Evolutionary conservation across 495 filamentous ascomycete species (phyloP).

Genomic region (Letharia lupina): DNA sequence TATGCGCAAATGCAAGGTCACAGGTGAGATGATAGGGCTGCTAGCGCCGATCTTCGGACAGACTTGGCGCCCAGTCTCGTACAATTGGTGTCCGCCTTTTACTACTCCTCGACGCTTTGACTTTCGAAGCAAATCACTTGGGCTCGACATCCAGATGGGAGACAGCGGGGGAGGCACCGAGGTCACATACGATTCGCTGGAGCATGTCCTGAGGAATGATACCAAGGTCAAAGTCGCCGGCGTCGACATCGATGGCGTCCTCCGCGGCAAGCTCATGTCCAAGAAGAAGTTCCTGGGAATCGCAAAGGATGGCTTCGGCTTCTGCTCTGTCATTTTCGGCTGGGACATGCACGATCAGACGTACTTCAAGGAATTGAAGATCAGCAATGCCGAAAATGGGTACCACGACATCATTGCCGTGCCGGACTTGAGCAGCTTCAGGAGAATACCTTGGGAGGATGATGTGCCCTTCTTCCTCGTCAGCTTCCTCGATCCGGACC

Average conservation of each 20-base stretch:
- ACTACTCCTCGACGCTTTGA: background rate
- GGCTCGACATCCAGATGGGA: background rate
- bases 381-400: conserved; percentile 89
- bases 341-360: conserved; percentile 98
- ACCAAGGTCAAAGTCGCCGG: conserved; percentile 86
- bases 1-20: no score
- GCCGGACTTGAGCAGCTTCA: conserved; percentile 70
- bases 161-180: background rate
- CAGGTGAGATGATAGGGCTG: background rate
- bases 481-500: conserved; percentile 74
- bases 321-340: conserved; percentile 93
- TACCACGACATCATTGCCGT: conserved; percentile 84
- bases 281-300: conserved; percentile 94
- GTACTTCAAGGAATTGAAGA: conserved; percentile 72
- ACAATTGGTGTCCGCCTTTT: background rate
- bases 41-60: background rate
- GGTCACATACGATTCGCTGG: conserved; percentile 51
- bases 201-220: conserved; percentile 61
- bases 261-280: conserved; percentile 89
- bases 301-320: conserved; percentile 77
- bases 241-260: conserved; percentile 80
- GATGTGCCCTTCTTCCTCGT: conserved; percentile 89
- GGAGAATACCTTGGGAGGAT: conserved; percentile 92
- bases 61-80: background rate
- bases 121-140: background rate